Conservation (phyloP, 2,329 filamentous ascomycete genomes). For the Pseudogymnoascus sp. region DNA sequence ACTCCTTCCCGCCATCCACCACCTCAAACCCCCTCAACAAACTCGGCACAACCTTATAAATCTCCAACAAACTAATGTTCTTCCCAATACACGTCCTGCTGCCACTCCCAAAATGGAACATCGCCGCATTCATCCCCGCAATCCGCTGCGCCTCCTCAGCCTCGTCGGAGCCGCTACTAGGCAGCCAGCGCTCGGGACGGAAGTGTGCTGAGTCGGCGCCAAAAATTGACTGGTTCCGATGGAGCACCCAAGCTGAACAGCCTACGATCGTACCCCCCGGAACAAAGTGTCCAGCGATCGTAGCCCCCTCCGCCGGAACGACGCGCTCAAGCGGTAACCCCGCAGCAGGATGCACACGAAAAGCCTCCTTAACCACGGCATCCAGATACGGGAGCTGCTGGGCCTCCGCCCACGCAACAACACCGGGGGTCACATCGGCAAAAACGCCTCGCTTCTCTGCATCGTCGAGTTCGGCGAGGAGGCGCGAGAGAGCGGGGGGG, state of each 20-base stretch:
- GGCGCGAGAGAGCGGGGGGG: slow-evolving; percentile 43
- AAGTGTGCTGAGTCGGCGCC: slow-evolving; percentile 58
- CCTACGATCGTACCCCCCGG: slow-evolving; percentile 66
- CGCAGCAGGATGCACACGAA: slow-evolving; percentile 66
- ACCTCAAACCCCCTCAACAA: slow-evolving; percentile 59
- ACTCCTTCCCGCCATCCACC: slow-evolving; percentile 44
- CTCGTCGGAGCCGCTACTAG: slow-evolving; percentile 21
- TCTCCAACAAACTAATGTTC: slow-evolving; percentile 55
- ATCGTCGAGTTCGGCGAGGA: slow-evolving; percentile 55
- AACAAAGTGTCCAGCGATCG: slow-evolving; percentile 54
- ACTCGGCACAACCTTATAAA: slow-evolving; percentile 54
- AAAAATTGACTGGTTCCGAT: slow-evolving; percentile 59
- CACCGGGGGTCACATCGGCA: slow-evolving; percentile 43
- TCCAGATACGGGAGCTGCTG: slow-evolving; percentile 69
- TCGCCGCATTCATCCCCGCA: slow-evolving; percentile 58
- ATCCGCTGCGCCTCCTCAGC: slow-evolving; percentile 42
- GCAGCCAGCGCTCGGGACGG: slow-evolving; percentile 60
- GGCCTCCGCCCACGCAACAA: slow-evolving; percentile 61
- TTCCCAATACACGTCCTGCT: slow-evolving; percentile 62
- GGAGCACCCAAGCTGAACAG: slow-evolving; percentile 67
- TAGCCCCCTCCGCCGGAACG: slow-evolving; percentile 54
- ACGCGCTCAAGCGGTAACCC: slow-evolving; percentile 67
- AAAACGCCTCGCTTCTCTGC: slow-evolving; percentile 45
- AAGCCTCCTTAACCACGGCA: slow-evolving; percentile 69
- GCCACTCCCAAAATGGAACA: slow-evolving; percentile 68